Evolutionary conservation across 1,139 yeast genomes (phyloP), one percentile per base, ranked within the genome.

Genomic region (Candida sanyaensis): DNA sequence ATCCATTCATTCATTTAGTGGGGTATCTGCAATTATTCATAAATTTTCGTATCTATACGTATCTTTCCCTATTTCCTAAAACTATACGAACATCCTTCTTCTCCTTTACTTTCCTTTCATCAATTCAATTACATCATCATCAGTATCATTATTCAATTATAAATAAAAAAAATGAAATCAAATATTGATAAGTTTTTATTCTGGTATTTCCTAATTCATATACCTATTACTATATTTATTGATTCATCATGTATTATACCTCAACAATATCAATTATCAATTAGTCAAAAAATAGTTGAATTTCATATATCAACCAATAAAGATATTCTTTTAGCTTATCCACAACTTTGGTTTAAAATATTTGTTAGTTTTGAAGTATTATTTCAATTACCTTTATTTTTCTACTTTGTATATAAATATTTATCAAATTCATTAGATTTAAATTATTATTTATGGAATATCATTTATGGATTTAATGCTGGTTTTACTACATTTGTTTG

Each of bases 401-500:
- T 86, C 44, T 61, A 70, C 47, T 86, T 67, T 26, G 59, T 68
- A 0, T 50, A 49, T 33, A 52, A 54, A 26, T 54, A 65, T 43
- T 50, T 58, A 9, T 45, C 47, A 13, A 46, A 41, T 7, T 47
- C 55, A 37, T 47, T 59, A 42, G 60, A 64, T 37, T 60, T 64
- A 24, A 66, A 79, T 12, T 82, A 79, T 37, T 51, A 50, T 58
- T 75, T 82, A 11, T 75, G 73, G 62, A 65, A 82, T 56, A 64
- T 84, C n/a, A 62, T 85, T 11, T 89, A 89, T 62, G 95, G 90
- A 5, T 80, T 87, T 59, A 89, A 87, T 61, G 96, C 96, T 0
- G 69, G 83, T 9, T 73, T 85, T 49, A 86, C 96, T 10, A 88
- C 96, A 0, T 65, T 83, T 40, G 82, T 83, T 9, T 89, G 96